A percentile compares a stretch with the other conserved stretches of the same genome.
phyloP scores from a whole-genome alignment of 768 basidiomycete genomes.

The Cubamyces lactineus region DNA sequence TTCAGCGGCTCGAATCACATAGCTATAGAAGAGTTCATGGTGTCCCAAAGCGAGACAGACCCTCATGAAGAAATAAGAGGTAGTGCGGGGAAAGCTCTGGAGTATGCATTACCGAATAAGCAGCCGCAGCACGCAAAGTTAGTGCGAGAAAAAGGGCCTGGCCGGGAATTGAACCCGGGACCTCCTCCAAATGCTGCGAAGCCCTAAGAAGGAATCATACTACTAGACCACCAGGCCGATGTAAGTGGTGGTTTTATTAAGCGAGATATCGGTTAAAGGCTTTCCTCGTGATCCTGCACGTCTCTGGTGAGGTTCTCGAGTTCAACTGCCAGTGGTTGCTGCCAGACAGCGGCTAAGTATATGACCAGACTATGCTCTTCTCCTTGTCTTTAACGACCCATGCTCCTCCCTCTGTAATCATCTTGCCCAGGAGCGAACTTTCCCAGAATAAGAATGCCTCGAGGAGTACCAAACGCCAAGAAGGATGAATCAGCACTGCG shows the following conservation, averaged over 20 bases:
- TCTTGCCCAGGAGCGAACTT: neutral
- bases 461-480: conserved; percentile 80
- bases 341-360: conserved; percentile 6
- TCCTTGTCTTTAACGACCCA: neutral
- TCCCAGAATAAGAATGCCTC: conserved; percentile 56
- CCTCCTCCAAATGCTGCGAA: conserved; percentile 60
- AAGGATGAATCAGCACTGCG: conserved; percentile 82
- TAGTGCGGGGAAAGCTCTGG: too few relatives aligned
- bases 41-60: too few relatives aligned
- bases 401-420: neutral
- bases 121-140: too few relatives aligned
- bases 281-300: neutral
- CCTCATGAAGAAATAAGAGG: too few relatives aligned
- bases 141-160: conserved; percentile 62
- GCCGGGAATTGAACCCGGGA: conserved; percentile 89
- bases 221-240: conserved; percentile 62
- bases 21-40: too few relatives aligned
- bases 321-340: neutral
- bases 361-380: neutral
- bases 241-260: too few relatives aligned
- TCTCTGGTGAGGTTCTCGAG: too few relatives aligned
- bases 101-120: too few relatives aligned
- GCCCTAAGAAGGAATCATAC: conserved; percentile 69
- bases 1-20: neutral
- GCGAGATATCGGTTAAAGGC: too few relatives aligned